Percentiles rank a stretch among this genome's conserved stretches.
phyloP scores from a whole-genome alignment of 176 grass and related monocot genomes.

The Paspalum notatum region DNA sequence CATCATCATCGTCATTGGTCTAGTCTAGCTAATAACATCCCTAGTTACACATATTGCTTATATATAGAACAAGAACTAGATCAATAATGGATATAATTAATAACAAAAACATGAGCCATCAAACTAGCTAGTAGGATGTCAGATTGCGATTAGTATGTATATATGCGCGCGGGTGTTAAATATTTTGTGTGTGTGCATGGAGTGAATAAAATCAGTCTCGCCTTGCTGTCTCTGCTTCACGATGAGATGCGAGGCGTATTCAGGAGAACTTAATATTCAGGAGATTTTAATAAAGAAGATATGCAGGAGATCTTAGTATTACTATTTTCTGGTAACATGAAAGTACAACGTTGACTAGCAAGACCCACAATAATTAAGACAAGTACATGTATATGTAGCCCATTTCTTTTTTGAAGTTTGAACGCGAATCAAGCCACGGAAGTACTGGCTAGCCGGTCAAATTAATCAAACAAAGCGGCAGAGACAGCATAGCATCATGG shows the following conservation, averaged over 20 bases:
- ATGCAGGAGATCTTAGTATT: neutral
- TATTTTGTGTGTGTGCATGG: neutral
- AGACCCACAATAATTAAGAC: neutral
- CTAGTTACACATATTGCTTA: too few relatives aligned
- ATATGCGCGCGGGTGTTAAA: neutral
- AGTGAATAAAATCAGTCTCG: neutral
- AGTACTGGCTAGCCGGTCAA: too few relatives aligned
- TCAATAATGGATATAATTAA: neutral
- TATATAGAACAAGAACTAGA: neutral
- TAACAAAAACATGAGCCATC: neutral
- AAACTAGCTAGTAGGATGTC: neutral
- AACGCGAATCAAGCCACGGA: neutral
- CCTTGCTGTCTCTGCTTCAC: neutral
- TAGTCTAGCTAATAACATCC: too few relatives aligned
- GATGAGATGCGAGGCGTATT: too few relatives aligned
- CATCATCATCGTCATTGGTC: too few relatives aligned
- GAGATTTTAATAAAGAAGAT: neutral
- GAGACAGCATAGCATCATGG: too few relatives aligned
- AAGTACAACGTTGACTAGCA: conserved; percentile 28
- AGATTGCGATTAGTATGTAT: neutral
- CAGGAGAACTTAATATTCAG: too few relatives aligned
- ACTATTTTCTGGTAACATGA: neutral
- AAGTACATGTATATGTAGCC: neutral
- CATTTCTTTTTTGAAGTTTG: conserved; percentile 17
- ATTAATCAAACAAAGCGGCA: neutral